Base-by-base conservation (phyloP, 805 yeast species). In the Pichia paraexigua region DNA sequence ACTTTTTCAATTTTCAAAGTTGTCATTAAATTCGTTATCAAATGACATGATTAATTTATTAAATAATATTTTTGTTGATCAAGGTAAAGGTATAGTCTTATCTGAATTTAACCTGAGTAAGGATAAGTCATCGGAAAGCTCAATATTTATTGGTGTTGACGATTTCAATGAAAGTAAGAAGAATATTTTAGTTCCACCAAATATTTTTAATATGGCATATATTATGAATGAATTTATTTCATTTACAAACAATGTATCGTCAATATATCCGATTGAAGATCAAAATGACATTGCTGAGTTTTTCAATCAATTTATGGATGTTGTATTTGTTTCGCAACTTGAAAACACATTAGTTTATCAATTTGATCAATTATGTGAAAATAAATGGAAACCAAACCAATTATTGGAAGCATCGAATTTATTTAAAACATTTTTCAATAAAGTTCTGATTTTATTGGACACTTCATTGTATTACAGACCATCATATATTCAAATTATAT, bases 201-300 rank as follows among this genome's bases (percentile, higher is more conserved):
- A 81, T 60, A 76, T 89, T 17, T 82, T 85, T 66, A 88, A 90
- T 60, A 87, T 91, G 84, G 76, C 91, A 56, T 76, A 86, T 6
- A 76, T 90, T 17, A 66, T 88, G 46, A 96, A 86, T 52, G 83
- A 87, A 40, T 80, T 88, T 40, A 72, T 88, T 46, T 68, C 81
- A 13, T 88, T 87, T 60, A 71, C 81, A 25, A 82, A 86, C 44
- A 82, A 87, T 1, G 70, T 86, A 1, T 69, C 73, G 12, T 59
- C 73, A 2, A 60, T 75, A 5, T 64, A 77, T 12, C 74, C 75
- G 47, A 60, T 7, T 60, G 22, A 54, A 58, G 2, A 57, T 58
- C 18, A 61, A 65, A n/a, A 72, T 75, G 9, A 51, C 72, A 22
- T 50, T 32, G 39, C 21, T 13, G 60, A 60, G 9, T 84, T 87